Evolutionary conservation across 345 rosid genomes (phyloP), one percentile per base, ranked within the genome.

Genomic region (Microcos paniculata): DNA sequence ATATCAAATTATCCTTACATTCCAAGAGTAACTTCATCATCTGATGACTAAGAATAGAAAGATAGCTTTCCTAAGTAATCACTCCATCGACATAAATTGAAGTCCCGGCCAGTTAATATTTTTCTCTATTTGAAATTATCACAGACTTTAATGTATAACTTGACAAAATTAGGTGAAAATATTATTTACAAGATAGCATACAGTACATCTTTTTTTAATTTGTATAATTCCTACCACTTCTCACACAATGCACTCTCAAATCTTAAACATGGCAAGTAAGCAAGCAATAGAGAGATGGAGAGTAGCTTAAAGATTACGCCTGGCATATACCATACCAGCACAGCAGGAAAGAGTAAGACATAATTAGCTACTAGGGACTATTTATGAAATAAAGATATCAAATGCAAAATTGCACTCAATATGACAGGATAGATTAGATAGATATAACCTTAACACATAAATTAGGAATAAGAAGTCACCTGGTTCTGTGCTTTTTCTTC

Each of bases 401-500:
- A 55, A 23, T 10, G 21, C 28, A 55, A 53, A 53, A 14, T 58
- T 56, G 16, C n/a, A 58, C 38, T 26, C 38, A 58, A 58, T 30
- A 6, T 14, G 15, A 43, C n/a, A 66, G 35, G n/a, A 64, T 40
- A 16, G 13, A 67, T 16, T 67, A 14, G 8, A 45, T 26, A 21
- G 53, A 24, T 67, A 28, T 45, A 67, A 14, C 24, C 15, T 28
- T 16, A 46, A 46, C 21, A 62, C 18, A 6, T 42, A 23, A 11
- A 31, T 48, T 68, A 19, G 9, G 59, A 51, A 10, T 28, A 56
- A 57, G 26, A 57, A 69, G 19, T 73, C 57, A 93, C 97, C 88
- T 91, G 90, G 66, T 91, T 89, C 58, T 84, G 83, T 28, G 92
- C 91, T 70, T 87, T 82, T 77, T 87, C 91, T 86, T 93, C 94